These are phyloP conservation scores for Malania oleifera DNA, from an alignment of 164 flowering plant species.

Conservation along the genomic window DNA sequence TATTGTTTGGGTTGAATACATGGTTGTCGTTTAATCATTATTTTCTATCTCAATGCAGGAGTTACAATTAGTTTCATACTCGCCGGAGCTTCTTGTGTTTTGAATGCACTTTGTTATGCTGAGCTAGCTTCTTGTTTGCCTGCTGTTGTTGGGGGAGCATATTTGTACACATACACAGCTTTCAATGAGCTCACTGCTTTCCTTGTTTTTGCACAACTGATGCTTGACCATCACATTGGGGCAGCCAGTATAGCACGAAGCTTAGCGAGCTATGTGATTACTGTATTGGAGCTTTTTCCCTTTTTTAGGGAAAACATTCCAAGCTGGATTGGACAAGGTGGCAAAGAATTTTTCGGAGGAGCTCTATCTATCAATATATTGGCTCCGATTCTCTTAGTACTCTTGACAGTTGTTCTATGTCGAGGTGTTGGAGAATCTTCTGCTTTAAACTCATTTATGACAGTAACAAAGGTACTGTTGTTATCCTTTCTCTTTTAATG, in stretches of 20 bases:
- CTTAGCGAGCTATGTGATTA: constrained; percentile 71
- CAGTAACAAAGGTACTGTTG: constrained; percentile 59
- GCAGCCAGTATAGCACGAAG: constrained; percentile 98
- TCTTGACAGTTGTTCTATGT: constrained; percentile 73
- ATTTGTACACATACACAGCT: constrained; percentile 81
- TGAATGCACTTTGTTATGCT: constrained; percentile 92
- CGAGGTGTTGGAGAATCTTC: constrained; percentile 92
- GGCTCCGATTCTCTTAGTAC: constrained; percentile 74
- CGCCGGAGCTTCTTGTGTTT: constrained; percentile 87
- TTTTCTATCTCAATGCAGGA: constrained; percentile 43
- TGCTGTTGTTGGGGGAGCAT: constrained; percentile 97
- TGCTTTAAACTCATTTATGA: constrained; percentile 72
- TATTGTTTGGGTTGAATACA: no score
- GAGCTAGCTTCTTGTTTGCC: constrained; percentile 94
- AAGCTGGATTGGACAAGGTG: constrained; percentile 83
- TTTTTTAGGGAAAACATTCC: constrained; percentile 63
- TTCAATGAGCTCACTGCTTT: constrained; percentile 98
- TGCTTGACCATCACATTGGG: constrained; percentile 95
- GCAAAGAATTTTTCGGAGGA: constrained; percentile 60
- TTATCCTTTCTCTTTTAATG: not conserved
- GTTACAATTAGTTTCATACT: constrained; percentile 82
- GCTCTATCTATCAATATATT: constrained; percentile 70
- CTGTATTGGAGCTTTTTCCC: constrained; percentile 71
- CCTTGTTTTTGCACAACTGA: constrained; percentile 81
- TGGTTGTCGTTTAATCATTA: no score